Evolutionary conservation across 495 filamentous ascomycete genomes (phyloP).

Genomic region (Neurospora sp.): DNA sequence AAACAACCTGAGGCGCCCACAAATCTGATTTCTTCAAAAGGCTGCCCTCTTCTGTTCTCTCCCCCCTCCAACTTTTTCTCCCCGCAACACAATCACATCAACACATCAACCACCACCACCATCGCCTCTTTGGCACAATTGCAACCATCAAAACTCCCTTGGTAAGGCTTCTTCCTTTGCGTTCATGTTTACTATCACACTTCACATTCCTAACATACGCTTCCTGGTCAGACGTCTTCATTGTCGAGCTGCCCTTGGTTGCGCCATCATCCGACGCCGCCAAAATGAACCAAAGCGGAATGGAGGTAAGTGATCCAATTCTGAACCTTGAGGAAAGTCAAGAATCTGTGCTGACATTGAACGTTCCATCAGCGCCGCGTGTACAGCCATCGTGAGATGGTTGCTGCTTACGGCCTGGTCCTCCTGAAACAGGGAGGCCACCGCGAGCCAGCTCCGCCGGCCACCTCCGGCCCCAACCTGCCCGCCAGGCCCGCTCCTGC

Average conservation of each 20-base stretch:
- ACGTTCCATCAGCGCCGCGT: not conserved
- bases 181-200: not conserved
- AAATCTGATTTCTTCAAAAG: not conserved
- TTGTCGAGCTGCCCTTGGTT: not conserved
- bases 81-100: not conserved
- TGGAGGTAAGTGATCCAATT: not conserved
- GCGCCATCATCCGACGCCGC: not conserved
- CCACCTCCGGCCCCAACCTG: not conserved
- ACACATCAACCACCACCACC: not conserved
- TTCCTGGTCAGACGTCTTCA: not conserved
- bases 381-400: not conserved
- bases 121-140: not conserved
- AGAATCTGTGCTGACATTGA: not conserved
- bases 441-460: not conserved
- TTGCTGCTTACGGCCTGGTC: not conserved
- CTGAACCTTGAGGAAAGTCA: not conserved
- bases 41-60: not conserved
- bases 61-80: not conserved
- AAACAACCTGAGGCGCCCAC: not conserved
- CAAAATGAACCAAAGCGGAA: not conserved
- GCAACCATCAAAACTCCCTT: not conserved
- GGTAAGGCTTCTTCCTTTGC: not conserved
- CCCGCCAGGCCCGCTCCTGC: not conserved
- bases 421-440: not conserved
- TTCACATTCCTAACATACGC: not conserved